Percentiles rank a stretch among this genome's conserved stretches.
Conservation (phyloP, 768 basidiomycete species). For the Psilocybe sp. region DNA sequence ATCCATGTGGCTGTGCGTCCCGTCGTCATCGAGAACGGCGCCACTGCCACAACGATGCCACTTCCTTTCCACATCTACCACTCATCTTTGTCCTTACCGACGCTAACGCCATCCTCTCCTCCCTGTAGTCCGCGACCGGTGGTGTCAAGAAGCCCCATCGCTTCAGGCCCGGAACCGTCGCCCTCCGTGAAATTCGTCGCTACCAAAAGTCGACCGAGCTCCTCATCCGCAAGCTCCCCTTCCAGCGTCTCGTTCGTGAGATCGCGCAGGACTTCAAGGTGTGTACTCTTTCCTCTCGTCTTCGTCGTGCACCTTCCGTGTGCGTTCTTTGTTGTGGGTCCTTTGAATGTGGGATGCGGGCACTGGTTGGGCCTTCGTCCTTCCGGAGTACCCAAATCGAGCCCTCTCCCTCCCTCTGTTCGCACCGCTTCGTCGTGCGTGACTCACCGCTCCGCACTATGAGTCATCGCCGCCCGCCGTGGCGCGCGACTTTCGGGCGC, state of each 20-base stretch:
- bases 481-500: too few species aligned
- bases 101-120: constrained; percentile 4
- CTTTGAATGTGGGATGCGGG: too few species aligned
- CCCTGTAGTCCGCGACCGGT: constrained; percentile 70
- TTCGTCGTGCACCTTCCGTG: too few species aligned
- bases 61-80: too few species aligned
- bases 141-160: constrained; percentile 99
- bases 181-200: constrained; percentile 96
- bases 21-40: too few species aligned
- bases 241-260: constrained; percentile 97
- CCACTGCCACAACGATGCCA: neutral
- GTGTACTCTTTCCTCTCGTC: constrained; percentile 16
- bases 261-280: constrained; percentile 98
- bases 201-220: constrained; percentile 99
- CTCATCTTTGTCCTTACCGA: constrained; percentile 8
- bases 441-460: too few species aligned
- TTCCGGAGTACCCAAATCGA: too few species aligned
- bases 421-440: too few species aligned
- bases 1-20: constrained; percentile 16
- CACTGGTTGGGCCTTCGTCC: too few species aligned
- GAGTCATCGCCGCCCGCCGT: too few species aligned
- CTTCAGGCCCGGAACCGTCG: constrained; percentile 97
- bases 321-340: too few species aligned
- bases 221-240: constrained; percentile 98
- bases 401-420: too few species aligned